Percentiles rank a stretch among this genome's conserved stretches.
phyloP scores from a whole-genome alignment of 2,329 filamentous ascomycete genomes.

The Catunica adiposa region DNA sequence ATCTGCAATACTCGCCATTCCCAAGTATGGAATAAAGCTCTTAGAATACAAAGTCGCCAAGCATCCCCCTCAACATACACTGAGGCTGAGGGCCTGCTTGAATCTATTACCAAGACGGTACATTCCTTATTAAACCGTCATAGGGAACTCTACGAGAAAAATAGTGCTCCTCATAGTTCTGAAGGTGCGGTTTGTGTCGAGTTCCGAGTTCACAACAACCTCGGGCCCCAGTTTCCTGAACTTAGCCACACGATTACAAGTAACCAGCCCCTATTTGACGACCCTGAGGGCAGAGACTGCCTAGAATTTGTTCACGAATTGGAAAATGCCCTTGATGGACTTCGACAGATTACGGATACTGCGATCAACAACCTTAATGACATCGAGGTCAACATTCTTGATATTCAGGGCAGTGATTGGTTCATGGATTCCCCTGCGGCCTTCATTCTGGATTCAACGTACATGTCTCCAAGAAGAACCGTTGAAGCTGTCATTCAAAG shows the following conservation, averaged over 20 bases:
- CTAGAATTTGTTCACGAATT: slow-evolving; percentile 27
- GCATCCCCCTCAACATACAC: slow-evolving; percentile 30
- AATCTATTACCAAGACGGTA: slow-evolving; percentile 27
- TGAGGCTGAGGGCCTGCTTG: slow-evolving; percentile 31
- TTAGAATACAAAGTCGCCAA: slow-evolving; percentile 32
- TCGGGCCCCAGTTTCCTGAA: slow-evolving; percentile 31
- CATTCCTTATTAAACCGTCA: slow-evolving; percentile 26
- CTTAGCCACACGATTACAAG: slow-evolving; percentile 28
- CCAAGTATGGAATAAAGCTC: slow-evolving; percentile 23
- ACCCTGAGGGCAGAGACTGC: slow-evolving; percentile 28
- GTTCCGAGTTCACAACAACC: slow-evolving; percentile 31
- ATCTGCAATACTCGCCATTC: slow-evolving; percentile 23
- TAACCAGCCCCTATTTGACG: slow-evolving; percentile 29
- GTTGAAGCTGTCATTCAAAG: slow-evolving; percentile 34
- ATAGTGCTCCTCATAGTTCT: slow-evolving; percentile 18
- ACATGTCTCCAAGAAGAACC: slow-evolving; percentile 28
- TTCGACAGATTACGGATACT: slow-evolving; percentile 27
- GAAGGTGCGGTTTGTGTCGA: slow-evolving; percentile 30
- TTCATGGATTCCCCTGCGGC: slow-evolving; percentile 29
- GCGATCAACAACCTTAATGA: slow-evolving; percentile 28
- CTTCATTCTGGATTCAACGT: slow-evolving; percentile 27
- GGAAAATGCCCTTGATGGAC: slow-evolving; percentile 22
- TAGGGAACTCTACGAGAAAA: slow-evolving; percentile 19
- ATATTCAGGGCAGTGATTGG: slow-evolving; percentile 32
- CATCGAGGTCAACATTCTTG: slow-evolving; percentile 30